A percentile compares a stretch with the other conserved stretches of the same genome.
phyloP scores from a whole-genome alignment of 2,329 filamentous ascomycete species.

The Sphaerulina populicola region DNA sequence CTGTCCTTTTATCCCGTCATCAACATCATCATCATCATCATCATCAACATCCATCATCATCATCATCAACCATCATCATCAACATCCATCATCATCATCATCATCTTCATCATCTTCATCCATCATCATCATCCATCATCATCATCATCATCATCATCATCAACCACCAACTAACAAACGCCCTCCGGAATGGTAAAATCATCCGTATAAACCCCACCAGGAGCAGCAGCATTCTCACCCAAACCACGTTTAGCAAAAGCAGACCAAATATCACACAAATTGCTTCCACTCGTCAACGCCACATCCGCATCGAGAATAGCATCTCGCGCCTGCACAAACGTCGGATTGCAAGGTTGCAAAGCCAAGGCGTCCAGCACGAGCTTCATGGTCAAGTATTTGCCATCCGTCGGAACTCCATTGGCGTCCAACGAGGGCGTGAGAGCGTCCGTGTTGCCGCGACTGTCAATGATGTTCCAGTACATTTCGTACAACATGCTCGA shows the following conservation, averaged over 20 bases:
- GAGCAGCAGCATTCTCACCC: slow-evolving; percentile 28
- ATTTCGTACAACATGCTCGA: slow-evolving; percentile 49
- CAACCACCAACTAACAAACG: slow-evolving; percentile 7
- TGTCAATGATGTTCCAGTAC: slow-evolving; percentile 51
- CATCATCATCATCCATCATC: no score
- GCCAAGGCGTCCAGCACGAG: slow-evolving; percentile 47
- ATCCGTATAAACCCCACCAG: slow-evolving; percentile 11
- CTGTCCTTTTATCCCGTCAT: no score
- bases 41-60: no score
- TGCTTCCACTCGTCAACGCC: slow-evolving; percentile 45
- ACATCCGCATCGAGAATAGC: slow-evolving; percentile 51
- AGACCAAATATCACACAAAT: slow-evolving; percentile 48
- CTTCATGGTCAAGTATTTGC: slow-evolving; percentile 47
- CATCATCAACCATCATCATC: no score
- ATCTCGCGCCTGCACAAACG: slow-evolving; percentile 46
- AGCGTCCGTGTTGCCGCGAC: slow-evolving; percentile 45
- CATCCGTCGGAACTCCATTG: slow-evolving; percentile 45
- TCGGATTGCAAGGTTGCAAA: slow-evolving; percentile 51
- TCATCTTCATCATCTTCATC: no score
- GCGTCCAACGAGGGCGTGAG: slow-evolving; percentile 30
- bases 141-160: not conserved
- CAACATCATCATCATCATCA: no score
- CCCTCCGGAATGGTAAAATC: slow-evolving; percentile 13
- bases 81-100: no score
- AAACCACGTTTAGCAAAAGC: slow-evolving; percentile 52